Evolutionary conservation across 495 filamentous ascomycete species (phyloP).

Genomic region (Hypoxylon intermedium): DNA sequence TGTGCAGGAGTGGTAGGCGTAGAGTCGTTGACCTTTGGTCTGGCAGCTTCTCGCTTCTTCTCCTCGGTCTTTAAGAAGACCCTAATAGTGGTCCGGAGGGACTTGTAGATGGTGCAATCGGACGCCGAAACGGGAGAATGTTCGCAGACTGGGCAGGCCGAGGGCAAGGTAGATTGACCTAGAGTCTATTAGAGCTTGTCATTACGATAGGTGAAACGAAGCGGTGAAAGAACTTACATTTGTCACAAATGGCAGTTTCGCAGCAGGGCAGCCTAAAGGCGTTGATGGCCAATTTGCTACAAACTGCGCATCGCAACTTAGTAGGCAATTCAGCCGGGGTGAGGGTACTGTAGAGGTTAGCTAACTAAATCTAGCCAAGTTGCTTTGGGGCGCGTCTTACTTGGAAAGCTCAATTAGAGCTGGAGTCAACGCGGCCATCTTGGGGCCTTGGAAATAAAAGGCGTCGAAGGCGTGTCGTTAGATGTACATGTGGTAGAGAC

Average conservation of each 20-base stretch:
- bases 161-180: slow-evolving; percentile 80
- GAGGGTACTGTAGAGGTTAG: slow-evolving; percentile 65
- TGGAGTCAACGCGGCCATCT: slow-evolving; percentile 46
- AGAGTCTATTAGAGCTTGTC: slow-evolving; percentile 37
- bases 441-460: slow-evolving; percentile 23
- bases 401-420: slow-evolving; percentile 53
- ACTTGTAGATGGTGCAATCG: slow-evolving; percentile 88
- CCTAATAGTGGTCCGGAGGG: slow-evolving; percentile 83
- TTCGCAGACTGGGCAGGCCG: slow-evolving; percentile 89
- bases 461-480: not conserved
- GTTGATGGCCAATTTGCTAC: slow-evolving; percentile 88
- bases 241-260: slow-evolving; percentile 91
- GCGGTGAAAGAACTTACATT: slow-evolving; percentile 65
- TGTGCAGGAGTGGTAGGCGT: slow-evolving; percentile 55
- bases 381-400: slow-evolving; percentile 24
- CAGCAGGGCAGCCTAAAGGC: slow-evolving; percentile 93
- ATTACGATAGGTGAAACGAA: not conserved
- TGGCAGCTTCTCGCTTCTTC: slow-evolving; percentile 73
- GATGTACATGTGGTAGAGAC: slow-evolving; percentile 20
- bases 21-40: slow-evolving; percentile 60
- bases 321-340: slow-evolving; percentile 86
- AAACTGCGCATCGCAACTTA: slow-evolving; percentile 92
- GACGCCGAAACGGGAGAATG: slow-evolving; percentile 84
- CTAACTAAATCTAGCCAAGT: not conserved
- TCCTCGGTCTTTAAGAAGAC: slow-evolving; percentile 87